phyloP scores from a whole-genome alignment of 1,284 basidiomycete genomes.

The Ganoderma leucocontextum region DNA sequence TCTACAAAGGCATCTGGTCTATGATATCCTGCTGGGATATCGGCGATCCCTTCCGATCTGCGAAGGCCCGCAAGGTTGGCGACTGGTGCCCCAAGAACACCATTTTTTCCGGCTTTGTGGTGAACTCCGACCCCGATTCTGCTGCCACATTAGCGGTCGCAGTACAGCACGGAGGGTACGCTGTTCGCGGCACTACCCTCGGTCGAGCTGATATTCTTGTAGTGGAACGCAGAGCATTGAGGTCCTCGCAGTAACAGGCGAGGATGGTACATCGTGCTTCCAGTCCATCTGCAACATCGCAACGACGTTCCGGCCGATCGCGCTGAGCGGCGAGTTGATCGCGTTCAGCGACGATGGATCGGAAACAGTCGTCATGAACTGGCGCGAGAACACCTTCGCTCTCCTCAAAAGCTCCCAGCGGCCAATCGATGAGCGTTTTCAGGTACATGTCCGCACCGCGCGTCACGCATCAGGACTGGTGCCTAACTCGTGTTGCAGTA shows the following conservation, averaged over 20 bases:
- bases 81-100: conserved; percentile 63
- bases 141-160: conserved; percentile 59
- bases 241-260: conserved; percentile 29
- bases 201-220: not conserved
- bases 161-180: conserved; percentile 40
- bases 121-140: conserved; percentile 55
- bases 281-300: conserved; percentile 39
- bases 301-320: conserved; percentile 53
- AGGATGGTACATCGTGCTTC: conserved; percentile 12
- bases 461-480: not conserved
- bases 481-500: conserved; percentile 32
- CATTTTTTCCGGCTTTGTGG: conserved; percentile 56
- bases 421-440: conserved; percentile 43
- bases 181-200: conserved; percentile 4
- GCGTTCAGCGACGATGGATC: conserved; percentile 59
- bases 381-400: conserved; percentile 54
- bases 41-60: conserved; percentile 4
- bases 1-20: conserved; percentile 67
- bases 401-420: conserved; percentile 50
- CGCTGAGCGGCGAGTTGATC: conserved; percentile 57
- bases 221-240: conserved; percentile 35
- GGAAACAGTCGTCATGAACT: conserved; percentile 61
- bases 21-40: conserved; percentile 61
- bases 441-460: conserved; percentile 41
- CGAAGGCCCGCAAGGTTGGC: conserved; percentile 40